Evolutionary conservation across 2,329 filamentous ascomycete species (phyloP), one percentile per base, ranked within the genome.

Genomic region (Colletotrichum tofieldiae): DNA sequence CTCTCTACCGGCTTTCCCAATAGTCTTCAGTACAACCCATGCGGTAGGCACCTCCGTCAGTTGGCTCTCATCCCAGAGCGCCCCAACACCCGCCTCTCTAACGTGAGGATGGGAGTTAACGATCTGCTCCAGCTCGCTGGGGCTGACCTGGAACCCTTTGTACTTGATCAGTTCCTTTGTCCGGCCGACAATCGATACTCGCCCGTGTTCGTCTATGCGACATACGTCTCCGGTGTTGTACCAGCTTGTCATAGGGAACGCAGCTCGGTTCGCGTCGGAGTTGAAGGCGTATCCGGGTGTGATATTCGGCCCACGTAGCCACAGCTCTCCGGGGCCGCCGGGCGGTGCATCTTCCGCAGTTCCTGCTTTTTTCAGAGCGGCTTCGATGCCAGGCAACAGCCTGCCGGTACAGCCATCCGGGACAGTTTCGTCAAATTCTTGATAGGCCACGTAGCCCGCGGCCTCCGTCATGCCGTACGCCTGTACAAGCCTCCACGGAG

Each of bases 381-480:
- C 83, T 71, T 85, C 81, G 8, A 84, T 80, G 1, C 81, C 81
- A 0, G 83, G 81, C 14, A 85, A 66, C 12, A 85, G 68, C 49
- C 75, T 77, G 5, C 83, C 83, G 4, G 81, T 82, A 2, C 76
- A 77, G 1, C 82, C 82, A 1, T 79, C 75, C 0, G 80, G 79
- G 2, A 81, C 49, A 0, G 71, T 67, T 56, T 84, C 82, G 43
- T 78, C 75, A 0, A 79, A 73, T 4, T 75, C 77, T 60, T 85
- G 83, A 60, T 84, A 83, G 0, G 83, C 84, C 4, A 85, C 81
- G 71, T 84, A 86, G 0, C 79, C 83, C 6, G 80, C 82, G 2
- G 80, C 83, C 70, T 86, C 84, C 0, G 84, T 85, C 84, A 86
- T 86, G 26, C 84, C 84, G 64, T 85, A 86, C 0, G 82, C 80